Conservation (phyloP, 371 early-diverging fungal genomes). For the Syncephalastrum racemosum region DNA sequence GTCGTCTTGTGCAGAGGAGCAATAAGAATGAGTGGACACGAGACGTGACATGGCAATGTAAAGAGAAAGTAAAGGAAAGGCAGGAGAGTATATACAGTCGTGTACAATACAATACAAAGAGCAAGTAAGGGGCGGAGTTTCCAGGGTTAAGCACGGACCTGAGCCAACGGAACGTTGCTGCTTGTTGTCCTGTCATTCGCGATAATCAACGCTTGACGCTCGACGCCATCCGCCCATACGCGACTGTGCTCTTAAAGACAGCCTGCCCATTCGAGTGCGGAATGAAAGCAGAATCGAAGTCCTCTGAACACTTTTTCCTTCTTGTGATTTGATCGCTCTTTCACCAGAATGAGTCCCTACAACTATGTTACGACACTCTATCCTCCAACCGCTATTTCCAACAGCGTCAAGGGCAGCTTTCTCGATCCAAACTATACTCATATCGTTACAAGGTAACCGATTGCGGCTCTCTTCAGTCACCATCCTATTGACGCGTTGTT, state of each 20-base stretch:
- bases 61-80: not conserved
- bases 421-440: constrained; percentile 10
- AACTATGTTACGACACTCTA: constrained; percentile 28
- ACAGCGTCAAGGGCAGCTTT: constrained; percentile 25
- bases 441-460: constrained; percentile 22
- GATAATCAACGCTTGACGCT: too few species aligned
- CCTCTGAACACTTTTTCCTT: not conserved
- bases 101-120: too few species aligned
- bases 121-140: too few species aligned
- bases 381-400: constrained; percentile 22
- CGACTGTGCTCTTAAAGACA: too few species aligned
- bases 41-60: not conserved
- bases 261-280: too few species aligned
- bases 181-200: too few species aligned
- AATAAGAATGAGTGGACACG: constrained; percentile 2
- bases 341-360: constrained; percentile 17
- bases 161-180: too few species aligned
- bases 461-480: not conserved
- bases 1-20: not conserved
- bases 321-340: not conserved
- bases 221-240: too few species aligned
- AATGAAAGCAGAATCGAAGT: too few species aligned
- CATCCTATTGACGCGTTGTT: not conserved
- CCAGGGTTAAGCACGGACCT: too few species aligned
- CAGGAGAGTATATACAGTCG: too few species aligned